Evolutionary conservation across 139 green algal genomes (phyloP).

Genomic region (Gonium pectorale): DNA sequence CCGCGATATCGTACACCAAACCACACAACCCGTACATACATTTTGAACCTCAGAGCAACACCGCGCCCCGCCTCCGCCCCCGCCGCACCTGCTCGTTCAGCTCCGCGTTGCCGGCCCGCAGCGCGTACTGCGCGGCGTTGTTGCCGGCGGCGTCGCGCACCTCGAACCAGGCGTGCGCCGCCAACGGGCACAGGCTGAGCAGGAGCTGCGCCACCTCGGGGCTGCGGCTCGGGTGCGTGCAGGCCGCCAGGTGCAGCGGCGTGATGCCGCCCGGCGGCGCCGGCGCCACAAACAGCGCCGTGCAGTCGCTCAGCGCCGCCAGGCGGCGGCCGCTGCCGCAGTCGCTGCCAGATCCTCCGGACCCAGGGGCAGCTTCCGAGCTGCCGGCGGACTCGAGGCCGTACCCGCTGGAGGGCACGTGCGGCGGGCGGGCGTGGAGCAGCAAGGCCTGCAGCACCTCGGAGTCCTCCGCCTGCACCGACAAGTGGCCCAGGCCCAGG

Average conservation of each 20-base stretch:
- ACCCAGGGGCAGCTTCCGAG: no score
- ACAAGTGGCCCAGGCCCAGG: conserved; percentile 16
- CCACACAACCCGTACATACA: no score
- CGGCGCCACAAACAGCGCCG: conserved; percentile 2
- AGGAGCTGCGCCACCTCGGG: conserved; percentile 4
- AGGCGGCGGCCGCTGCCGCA: not conserved
- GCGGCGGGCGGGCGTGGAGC: not conserved
- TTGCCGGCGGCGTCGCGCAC: not conserved
- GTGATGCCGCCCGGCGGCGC: not conserved
- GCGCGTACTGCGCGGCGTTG: conserved; percentile 14
- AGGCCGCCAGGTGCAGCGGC: conserved; percentile 1
- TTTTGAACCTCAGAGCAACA: no score
- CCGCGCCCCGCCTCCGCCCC: no score
- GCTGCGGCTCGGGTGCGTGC: not conserved
- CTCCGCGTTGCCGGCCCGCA: not conserved
- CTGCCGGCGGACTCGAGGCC: no score
- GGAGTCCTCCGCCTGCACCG: not conserved
- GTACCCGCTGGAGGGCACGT: no score
- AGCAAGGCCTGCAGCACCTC: not conserved
- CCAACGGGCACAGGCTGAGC: conserved; percentile 17
- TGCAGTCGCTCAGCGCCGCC: not conserved
- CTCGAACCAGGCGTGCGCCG: conserved; percentile 33
- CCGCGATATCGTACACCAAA: no score
- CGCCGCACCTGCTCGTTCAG: conserved; percentile 31
- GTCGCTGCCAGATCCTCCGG: no score